Base-by-base conservation (phyloP, 257 asterid genomes). In the Plantago major region DNA sequence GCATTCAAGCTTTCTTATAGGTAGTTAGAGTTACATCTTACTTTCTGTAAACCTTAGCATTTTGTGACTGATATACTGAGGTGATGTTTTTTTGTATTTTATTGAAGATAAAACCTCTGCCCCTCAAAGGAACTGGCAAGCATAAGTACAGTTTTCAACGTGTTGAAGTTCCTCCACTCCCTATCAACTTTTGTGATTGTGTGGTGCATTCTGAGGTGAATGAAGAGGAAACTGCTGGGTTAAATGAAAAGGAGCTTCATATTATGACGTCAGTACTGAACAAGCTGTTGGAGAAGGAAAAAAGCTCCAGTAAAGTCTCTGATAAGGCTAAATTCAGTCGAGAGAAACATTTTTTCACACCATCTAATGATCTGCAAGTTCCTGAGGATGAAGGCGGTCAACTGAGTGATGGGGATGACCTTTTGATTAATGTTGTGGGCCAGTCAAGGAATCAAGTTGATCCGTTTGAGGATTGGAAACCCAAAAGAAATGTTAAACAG, bases 91-190 rank as follows among this genome's bases (percentile, higher is more conserved):
- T 4, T 69, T 59, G 12, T 51, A 19, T 74, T 51, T 60, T 56
- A 42, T 67, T 68, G 71, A 70, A 92, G 99, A 70, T 92, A 55
- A 92, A 80, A 74, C 65, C 85, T 48, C 42, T 92, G 59, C 95
- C 97, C 55, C 66, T 83, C 33, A 89, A 79, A 69, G 99, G 99
- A 63, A 67, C 91, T 0, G 99, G 99, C 62, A 92, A 78, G 79
- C 99, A 92, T 82, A 92, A 92, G 73, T 92, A 92, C 81, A 92
- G 97, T 74, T 92, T 92, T 74, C 99, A 89, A 74, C 95, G 95
- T 13, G 72, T 89, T 71, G 84, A 79, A 62, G 76, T 80, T 76
- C 96, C 95, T 58, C 68, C 87, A 14, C 82, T 78, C 56, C 95
- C 99, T 17, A 58, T 30, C 53, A 81, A 89, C 74, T 84, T 92